A percentile compares a stretch with the other conserved stretches of the same genome.
Conservation (phyloP, 2,329 filamentous ascomycete species). For the Cercospora janseana region DNA sequence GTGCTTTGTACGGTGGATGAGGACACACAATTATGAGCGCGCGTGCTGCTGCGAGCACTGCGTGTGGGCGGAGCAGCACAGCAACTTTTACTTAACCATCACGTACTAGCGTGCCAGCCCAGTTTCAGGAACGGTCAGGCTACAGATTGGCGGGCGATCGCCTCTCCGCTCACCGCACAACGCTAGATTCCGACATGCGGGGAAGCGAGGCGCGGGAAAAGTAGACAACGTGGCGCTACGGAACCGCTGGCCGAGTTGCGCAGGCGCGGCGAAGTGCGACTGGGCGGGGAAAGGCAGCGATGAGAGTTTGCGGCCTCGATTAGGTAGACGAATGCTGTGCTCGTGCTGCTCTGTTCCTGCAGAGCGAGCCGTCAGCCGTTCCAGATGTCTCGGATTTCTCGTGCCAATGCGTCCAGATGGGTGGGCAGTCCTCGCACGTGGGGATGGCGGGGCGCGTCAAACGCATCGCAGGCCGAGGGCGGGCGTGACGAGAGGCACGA, state of each 20-base stretch:
- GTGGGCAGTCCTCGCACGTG: neutral
- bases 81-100: slow-evolving; percentile 21
- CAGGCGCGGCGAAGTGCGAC: neutral
- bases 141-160: slow-evolving; percentile 17
- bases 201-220: slow-evolving; percentile 9
- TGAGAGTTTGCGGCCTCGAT: neutral
- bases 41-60: slow-evolving; percentile 9
- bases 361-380: slow-evolving; percentile 6
- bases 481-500: neutral
- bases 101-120: slow-evolving; percentile 16
- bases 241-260: neutral
- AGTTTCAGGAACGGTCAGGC: slow-evolving; percentile 19
- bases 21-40: slow-evolving; percentile 8
- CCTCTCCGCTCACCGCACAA: slow-evolving; percentile 12
- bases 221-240: slow-evolving; percentile 1
- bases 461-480: no score
- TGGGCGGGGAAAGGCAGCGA: neutral
- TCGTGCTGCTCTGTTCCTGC: slow-evolving; percentile 6
- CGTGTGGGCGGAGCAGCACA: slow-evolving; percentile 5
- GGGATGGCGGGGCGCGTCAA: neutral
- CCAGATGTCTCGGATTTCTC: neutral
- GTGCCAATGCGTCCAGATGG: neutral
- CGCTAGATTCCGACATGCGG: slow-evolving; percentile 12
- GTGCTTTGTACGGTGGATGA: slow-evolving; percentile 8
- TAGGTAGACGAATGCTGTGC: neutral